Percentiles rank a stretch among this genome's conserved stretches.
Conservation (phyloP, 2,329 filamentous ascomycete genomes). For the Cladophialophora chaetospira region DNA sequence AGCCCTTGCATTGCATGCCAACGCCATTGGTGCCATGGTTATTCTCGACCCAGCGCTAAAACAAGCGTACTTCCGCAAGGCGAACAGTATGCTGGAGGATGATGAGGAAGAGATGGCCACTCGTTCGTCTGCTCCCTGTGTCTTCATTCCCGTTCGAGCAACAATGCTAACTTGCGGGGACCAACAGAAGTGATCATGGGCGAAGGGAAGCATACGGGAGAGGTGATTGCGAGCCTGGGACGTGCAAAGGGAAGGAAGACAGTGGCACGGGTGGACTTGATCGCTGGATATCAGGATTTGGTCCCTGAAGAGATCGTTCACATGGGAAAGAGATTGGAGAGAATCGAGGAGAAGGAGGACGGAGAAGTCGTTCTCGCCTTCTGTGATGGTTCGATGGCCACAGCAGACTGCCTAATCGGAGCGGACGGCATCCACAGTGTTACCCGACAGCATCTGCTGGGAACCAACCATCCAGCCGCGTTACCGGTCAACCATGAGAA, state of each 20-base stretch:
- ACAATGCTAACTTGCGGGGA: too few species aligned
- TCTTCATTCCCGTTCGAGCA: too few species aligned
- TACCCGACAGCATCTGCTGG: conserved; percentile 38
- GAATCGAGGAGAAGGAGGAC: neutral
- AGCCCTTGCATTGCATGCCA: neutral
- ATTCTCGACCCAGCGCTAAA: conserved; percentile 6
- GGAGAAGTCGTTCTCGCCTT: neutral
- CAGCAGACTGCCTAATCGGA: conserved; percentile 40
- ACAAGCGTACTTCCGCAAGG: conserved; percentile 8
- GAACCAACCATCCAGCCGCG: conserved; percentile 4
- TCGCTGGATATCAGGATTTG: neutral
- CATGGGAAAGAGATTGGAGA: neutral
- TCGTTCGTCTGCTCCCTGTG: too few species aligned
- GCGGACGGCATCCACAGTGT: conserved; percentile 42
- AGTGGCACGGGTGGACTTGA: neutral
- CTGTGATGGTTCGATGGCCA: conserved; percentile 24
- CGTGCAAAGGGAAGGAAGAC: conserved; percentile 11
- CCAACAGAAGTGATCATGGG: conserved; percentile 4
- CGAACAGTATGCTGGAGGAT: conserved; percentile 6
- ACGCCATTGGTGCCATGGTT: conserved; percentile 7
- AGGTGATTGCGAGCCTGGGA: conserved; percentile 6
- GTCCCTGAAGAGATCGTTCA: neutral
- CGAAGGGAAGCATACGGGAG: neutral
- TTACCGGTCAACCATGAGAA: conserved; percentile 3
- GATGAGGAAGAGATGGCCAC: conserved; percentile 5